phyloP scores from a whole-genome alignment of 306 rosid genomes.

The Mimosa bimucronata region DNA sequence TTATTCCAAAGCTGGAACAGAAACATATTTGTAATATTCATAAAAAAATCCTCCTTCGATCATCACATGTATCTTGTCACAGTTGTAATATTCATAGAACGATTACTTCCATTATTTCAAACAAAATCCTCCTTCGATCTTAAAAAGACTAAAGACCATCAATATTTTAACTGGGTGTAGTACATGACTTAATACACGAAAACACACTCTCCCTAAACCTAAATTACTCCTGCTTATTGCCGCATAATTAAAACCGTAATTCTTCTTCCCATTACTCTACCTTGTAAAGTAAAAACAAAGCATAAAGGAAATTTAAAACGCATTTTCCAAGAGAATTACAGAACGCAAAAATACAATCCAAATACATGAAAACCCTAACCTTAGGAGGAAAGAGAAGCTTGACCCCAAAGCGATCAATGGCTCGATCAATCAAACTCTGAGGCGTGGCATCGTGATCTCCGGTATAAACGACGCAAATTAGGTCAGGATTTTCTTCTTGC shows the following conservation, averaged over 20 bases:
- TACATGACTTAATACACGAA: neutral
- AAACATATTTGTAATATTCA: too few relatives aligned
- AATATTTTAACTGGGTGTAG: neutral
- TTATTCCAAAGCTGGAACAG: too few relatives aligned
- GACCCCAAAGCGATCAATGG: slow-evolving; percentile 85
- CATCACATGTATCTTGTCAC: slow-evolving; percentile 10
- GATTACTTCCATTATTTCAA: neutral
- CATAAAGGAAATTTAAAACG: neutral
- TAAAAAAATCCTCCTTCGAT: too few relatives aligned
- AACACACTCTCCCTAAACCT: neutral
- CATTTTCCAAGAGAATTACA: neutral
- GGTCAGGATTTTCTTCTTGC: slow-evolving; percentile 66
- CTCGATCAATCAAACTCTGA: slow-evolving; percentile 61
- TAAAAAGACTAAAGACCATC: neutral
- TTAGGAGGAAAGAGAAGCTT: slow-evolving; percentile 56
- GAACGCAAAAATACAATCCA: neutral
- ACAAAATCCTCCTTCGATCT: neutral
- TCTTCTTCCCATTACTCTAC: neutral
- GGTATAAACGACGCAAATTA: slow-evolving; percentile 72
- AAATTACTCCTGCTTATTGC: slow-evolving; percentile 7
- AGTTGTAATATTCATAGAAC: neutral
- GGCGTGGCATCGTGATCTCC: slow-evolving; percentile 91
- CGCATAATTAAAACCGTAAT: slow-evolving; percentile 9
- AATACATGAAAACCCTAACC: slow-evolving; percentile 38
- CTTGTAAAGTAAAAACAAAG: neutral